Evolutionary conservation across 345 rosid genomes (phyloP), one percentile per base, ranked within the genome.

Genomic region (Gossypium thurberi): DNA sequence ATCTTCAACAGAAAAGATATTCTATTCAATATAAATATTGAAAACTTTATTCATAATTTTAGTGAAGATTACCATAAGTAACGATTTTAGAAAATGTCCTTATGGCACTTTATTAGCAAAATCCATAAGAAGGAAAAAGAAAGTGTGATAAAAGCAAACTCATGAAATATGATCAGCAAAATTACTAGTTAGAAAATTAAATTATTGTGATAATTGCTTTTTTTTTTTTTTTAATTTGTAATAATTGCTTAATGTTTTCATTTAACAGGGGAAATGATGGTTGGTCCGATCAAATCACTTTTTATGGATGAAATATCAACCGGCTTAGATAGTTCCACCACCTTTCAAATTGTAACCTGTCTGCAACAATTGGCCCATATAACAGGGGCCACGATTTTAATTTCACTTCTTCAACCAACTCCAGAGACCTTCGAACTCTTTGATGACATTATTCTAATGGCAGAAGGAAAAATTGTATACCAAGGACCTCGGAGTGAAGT

Each of bases 231-330:
- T 1, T 33, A 4, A 33, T 33, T 33, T 33, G 37, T 33, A 33
- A 33, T 13, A 13, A 23, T 12, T 58, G 46, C 3, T 79, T 63
- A 66, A 67, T 78, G 73, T 73, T 78, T 67, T 9, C 10, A 10
- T 73, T 23, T 65, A 12, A 40, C 85, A 76, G 93, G 88, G 62
- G 97, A 91, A 64, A 87, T 91, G 91, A 85, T 91, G 15, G 73
- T 88, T 9, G 97, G 95, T 18, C 97, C 93, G 0, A 74, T 87
- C 2, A 88, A 81, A 80, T 87, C 86, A 47, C 81, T 91, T 0
- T 86, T 91, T 74, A 88, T 90, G 97, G 94, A 91, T 70, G 97
- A 87, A 76, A 89, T 91, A 69, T 85, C 92, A 48, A 89, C 81
- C 10, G 93, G 97, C 65, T 75, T 91, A 56, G 93, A 89, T 81